These are phyloP conservation scores for Fusarium tupiense DNA, from an alignment of 2,329 filamentous ascomycete species.

Conservation along the genomic window DNA sequence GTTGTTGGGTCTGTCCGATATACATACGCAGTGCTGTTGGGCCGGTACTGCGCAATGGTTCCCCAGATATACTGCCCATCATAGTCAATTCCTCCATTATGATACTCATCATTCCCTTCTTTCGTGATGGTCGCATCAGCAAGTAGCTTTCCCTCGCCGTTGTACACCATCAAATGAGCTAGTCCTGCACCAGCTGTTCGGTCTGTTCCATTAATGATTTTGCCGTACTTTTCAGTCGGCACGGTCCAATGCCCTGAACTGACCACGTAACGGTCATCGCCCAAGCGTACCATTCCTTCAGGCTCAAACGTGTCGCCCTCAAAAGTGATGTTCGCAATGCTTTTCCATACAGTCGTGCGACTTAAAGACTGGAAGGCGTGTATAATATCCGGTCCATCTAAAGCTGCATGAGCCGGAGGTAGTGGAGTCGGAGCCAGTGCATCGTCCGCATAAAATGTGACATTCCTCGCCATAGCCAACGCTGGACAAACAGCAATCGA, in stretches of 20 bases:
- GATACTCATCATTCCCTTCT: conserved; percentile 53
- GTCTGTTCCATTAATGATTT: conserved; percentile 63
- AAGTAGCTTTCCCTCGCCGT: conserved; percentile 52
- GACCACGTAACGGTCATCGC: conserved; percentile 55
- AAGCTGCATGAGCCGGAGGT: conserved; percentile 48
- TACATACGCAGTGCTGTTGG: conserved; percentile 57
- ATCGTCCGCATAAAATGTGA: conserved; percentile 45
- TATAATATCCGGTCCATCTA: conserved; percentile 50
- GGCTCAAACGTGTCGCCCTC: conserved; percentile 59
- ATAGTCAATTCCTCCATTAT: conserved; percentile 60
- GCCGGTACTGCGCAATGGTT: conserved; percentile 57
- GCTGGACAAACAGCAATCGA: conserved; percentile 31
- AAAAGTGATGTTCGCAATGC: conserved; percentile 53
- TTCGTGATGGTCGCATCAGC: conserved; percentile 56
- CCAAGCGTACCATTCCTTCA: conserved; percentile 58
- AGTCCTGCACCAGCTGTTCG: conserved; percentile 55
- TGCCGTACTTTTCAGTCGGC: conserved; percentile 51
- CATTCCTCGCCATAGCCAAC: conserved; percentile 43
- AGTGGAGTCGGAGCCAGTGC: conserved; percentile 49
- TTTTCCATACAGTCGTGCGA: conserved; percentile 55
- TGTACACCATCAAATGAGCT: conserved; percentile 57
- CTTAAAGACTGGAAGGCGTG: conserved; percentile 48
- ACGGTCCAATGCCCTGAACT: conserved; percentile 56
- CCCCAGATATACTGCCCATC: conserved; percentile 59
- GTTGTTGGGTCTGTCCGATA: conserved; percentile 51